Base-by-base conservation (phyloP, 2,329 filamentous ascomycete species). In the Huntiella bhutanensis region DNA sequence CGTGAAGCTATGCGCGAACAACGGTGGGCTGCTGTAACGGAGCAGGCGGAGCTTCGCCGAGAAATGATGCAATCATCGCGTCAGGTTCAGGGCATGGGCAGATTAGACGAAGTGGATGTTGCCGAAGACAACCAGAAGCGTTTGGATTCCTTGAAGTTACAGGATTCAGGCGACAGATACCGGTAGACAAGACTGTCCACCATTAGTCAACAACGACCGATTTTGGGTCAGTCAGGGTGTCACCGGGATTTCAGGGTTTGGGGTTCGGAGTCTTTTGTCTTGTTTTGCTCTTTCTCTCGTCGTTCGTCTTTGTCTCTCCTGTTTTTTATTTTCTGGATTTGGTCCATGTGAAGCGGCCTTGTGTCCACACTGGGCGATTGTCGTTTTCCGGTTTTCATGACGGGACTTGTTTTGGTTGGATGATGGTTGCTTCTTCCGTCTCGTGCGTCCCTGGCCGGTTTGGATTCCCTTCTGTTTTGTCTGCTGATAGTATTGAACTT, bases 101-200 rank as follows among this genome's bases (percentile, higher is more conserved):
- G 64, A 45, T 68, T 76, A 52, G 82, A 92, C 53, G 86, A 94
- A 56, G 70, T 80, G 34, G 86, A 95, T 60, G 70, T 79, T 44
- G 78, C 81, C 43, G 82, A 88, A 55, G 84, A 91, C 56, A 88
- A 80, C 59, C 80, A 85, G 62, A 83, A 87, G 64, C 75, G 85
- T 54, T 71, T 96, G 54, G 85, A 95, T 62, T 87, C 85, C 45
- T 69, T 96, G 55, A 86, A 91, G 60, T 69, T 96, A 57, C 82
- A 93, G 60, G 88, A 96, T 61, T 82, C 72, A 55, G 52, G 56
- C 33, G 79, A 83, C 54, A 70, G 73, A 54, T 28, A 28, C 22
- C 22, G 22, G 22, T 28, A 28, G 22, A 28, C 22, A 63, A 55
- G 67, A 67, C 47, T 63, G 67, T 52, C 45, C 41, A 45, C 32